phyloP scores from a whole-genome alignment of 2,329 filamentous ascomycete genomes.

The Diaporthe australafricana region DNA sequence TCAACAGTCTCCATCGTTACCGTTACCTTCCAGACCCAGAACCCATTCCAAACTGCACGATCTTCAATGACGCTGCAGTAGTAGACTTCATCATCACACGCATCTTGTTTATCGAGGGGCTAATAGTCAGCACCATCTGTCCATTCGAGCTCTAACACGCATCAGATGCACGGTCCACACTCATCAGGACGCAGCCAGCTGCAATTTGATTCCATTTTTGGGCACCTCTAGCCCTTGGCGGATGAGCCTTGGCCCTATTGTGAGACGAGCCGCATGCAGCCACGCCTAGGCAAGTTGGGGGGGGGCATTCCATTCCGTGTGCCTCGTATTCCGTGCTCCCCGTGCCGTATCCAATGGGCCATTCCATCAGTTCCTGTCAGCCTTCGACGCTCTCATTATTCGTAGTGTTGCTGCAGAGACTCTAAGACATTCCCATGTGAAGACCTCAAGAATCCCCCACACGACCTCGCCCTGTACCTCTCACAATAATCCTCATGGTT shows the following conservation, averaged over 20 bases:
- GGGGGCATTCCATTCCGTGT: neutral
- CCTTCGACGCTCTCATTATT: neutral
- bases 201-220: slow-evolving; percentile 8
- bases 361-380: neutral
- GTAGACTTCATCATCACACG: neutral
- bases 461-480: neutral
- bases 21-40: neutral
- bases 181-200: neutral
- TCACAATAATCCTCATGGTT: neutral
- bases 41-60: neutral
- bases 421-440: neutral
- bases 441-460: neutral
- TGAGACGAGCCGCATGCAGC: slow-evolving; percentile 25
- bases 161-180: neutral
- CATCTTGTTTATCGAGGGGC: neutral
- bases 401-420: neutral
- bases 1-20: neutral
- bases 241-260: neutral
- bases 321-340: neutral
- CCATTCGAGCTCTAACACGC: neutral
- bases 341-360: neutral
- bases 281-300: neutral
- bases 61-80: neutral
- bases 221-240: neutral
- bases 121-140: neutral